These are phyloP conservation scores for Nemania serpens DNA, from an alignment of 2,329 filamentous ascomycete genomes.

Conservation along the genomic window DNA sequence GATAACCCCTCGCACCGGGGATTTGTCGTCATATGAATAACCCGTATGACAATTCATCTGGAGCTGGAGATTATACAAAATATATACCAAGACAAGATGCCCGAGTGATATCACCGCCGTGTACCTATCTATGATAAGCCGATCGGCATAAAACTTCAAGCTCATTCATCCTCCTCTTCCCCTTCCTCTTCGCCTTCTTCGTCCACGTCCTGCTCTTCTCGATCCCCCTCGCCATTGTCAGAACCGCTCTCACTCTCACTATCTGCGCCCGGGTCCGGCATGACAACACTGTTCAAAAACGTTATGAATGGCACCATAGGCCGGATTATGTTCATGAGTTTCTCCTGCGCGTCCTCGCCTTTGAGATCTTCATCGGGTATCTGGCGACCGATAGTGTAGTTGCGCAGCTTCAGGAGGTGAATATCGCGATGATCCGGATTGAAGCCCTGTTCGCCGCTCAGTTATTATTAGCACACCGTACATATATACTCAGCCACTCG, in stretches of 20 bases:
- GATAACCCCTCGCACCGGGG: background rate
- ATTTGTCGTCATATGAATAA: background rate
- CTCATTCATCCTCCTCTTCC: conserved; percentile 13
- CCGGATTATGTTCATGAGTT: conserved; percentile 66
- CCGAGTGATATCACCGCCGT: background rate
- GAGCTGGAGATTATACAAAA: background rate
- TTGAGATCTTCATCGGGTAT: conserved; percentile 70
- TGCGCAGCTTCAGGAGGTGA: conserved; percentile 77
- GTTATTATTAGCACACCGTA: background rate
- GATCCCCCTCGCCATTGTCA: background rate
- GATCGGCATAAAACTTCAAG: background rate
- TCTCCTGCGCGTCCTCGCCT: conserved; percentile 64
- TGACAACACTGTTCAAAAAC: conserved; percentile 73
- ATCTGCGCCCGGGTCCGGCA: conserved; percentile 65
- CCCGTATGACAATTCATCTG: background rate
- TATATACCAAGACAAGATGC: background rate
- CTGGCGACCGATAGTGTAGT: conserved; percentile 73
- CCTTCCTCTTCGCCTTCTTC: conserved; percentile 6
- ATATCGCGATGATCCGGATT: conserved; percentile 77
- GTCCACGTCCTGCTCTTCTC: conserved; percentile 22
- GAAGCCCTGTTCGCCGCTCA: conserved; percentile 63
- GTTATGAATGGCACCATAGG: conserved; percentile 78
- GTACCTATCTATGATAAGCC: background rate
- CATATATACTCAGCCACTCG: background rate
- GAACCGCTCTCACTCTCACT: conserved; percentile 38